A percentile compares a stretch with the other conserved stretches of the same genome.
These are phyloP conservation scores for Rhodotorula sphaerocarpa DNA, from an alignment of 768 basidiomycete genomes.

Conservation along the genomic window DNA sequence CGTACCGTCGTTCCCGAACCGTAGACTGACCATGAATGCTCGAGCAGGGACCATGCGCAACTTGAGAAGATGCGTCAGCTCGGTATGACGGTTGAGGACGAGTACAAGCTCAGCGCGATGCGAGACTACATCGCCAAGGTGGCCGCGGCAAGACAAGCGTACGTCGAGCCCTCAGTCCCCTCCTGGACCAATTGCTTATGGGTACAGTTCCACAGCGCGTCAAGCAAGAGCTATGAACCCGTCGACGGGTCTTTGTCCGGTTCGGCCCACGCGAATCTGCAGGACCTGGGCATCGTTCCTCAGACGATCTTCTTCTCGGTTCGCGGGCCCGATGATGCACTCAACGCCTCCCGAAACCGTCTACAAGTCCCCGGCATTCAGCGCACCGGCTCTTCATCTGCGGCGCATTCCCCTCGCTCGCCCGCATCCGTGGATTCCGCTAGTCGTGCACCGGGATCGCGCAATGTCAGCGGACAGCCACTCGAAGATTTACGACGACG, in stretches of 20 bases:
- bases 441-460: background rate
- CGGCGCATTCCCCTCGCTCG: background rate
- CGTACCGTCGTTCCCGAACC: background rate
- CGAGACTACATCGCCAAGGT: conserved; percentile 83
- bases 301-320: conserved; percentile 40
- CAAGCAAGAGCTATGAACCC: too few relatives aligned
- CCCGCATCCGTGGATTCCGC: conserved; percentile 11
- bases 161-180: background rate
- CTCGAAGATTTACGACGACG: conserved; percentile 29
- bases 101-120: conserved; percentile 78
- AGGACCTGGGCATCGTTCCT: conserved; percentile 38
- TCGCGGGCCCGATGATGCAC: conserved; percentile 18
- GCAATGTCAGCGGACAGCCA: conserved; percentile 9
- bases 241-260: background rate
- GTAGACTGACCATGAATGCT: background rate
- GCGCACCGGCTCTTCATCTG: conserved; percentile 1
- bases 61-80: conserved; percentile 71
- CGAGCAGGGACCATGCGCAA: conserved; percentile 65
- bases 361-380: conserved; percentile 1
- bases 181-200: too few relatives aligned
- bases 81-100: conserved; percentile 74
- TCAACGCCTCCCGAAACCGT: background rate
- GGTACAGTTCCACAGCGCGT: too few relatives aligned
- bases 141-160: conserved; percentile 76
- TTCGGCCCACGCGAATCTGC: conserved; percentile 11